Evolutionary conservation across 352 stramenopile species (phyloP).

Genomic region (Pythium volutum): DNA sequence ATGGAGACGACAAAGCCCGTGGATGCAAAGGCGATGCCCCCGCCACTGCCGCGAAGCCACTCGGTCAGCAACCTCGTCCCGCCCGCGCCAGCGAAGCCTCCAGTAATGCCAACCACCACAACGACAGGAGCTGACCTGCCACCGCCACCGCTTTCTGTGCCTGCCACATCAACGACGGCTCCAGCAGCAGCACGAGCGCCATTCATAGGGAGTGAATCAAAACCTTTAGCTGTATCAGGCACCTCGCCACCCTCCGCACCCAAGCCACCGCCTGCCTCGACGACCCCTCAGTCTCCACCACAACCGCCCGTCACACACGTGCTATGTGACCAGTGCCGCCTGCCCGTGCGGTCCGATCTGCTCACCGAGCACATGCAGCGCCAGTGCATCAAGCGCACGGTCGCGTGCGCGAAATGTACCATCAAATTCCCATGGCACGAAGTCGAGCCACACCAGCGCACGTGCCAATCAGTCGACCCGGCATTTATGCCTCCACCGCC

Average conservation of each 20-base stretch:
- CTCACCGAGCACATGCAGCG: constrained; percentile 52
- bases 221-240: neutral
- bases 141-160: neutral
- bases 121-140: neutral
- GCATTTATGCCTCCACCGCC: neutral
- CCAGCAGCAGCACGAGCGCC: neutral
- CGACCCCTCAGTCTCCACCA: neutral
- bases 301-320: constrained; percentile 10
- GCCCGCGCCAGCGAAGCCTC: neutral
- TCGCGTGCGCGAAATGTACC: constrained; percentile 40
- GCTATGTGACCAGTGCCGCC: constrained; percentile 42
- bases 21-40: neutral
- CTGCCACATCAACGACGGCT: neutral
- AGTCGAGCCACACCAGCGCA: constrained; percentile 37
- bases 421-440: constrained; percentile 42
- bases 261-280: neutral
- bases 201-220: neutral
- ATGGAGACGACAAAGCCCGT: neutral
- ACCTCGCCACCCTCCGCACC: neutral
- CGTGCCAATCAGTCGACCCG: neutral
- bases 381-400: constrained; percentile 52
- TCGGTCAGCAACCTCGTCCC: constrained; percentile 12
- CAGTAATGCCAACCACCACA: neutral
- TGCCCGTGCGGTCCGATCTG: constrained; percentile 47
- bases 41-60: constrained; percentile 14